Base-by-base conservation (phyloP, 2,329 filamentous ascomycete genomes). In the Nannizzia gypsea region DNA sequence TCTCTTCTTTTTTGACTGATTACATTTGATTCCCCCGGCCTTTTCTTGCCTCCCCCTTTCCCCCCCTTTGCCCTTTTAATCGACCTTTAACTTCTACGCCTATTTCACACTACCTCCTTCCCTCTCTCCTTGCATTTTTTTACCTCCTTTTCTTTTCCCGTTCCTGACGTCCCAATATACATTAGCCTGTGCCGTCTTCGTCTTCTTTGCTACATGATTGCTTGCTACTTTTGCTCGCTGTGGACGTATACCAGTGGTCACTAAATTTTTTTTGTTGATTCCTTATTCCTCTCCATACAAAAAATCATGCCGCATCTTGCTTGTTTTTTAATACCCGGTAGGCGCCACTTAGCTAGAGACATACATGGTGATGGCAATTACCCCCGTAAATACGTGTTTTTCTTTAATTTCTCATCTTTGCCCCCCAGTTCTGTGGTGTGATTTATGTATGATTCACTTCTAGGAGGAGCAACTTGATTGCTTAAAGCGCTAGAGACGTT, bases 21-120 rank as follows among this genome's bases (percentile, higher is more conserved):
- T 48, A 17, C 26, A 58, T 48, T 31, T 62, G 52, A 15, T 60
- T 61, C 28, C 58, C 60, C 31, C 61, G 63, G 56, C 58, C 57
- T 48, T 61, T 59, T 17, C 63, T 61, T 63, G 52, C 34, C 58
- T 52, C 59, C 38, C 54, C 34, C 58, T 46, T 59, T 15, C n/a
- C 13, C 36, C 59, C 61, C 52, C 50, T 52, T 56, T 57, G n/a
- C 34, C 24, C n/a, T 42, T 38, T 58, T 34, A 20, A 55, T 61
- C 58, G 20, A 22, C 46, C 31, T 46, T 26, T 46, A 28, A 31
- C 60, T 58, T 61, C 34, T 54, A 38, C 59, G 50, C 63, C 55
- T 11, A 36, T 60, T 42, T 52, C 42, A 24, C 13, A 26, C 17
- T 38, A 56, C 5, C 34, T 24, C 13, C 52, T 36, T 13, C 17